Evolutionary conservation across 768 basidiomycete genomes (phyloP).

Genomic region (Mycena floridula): DNA sequence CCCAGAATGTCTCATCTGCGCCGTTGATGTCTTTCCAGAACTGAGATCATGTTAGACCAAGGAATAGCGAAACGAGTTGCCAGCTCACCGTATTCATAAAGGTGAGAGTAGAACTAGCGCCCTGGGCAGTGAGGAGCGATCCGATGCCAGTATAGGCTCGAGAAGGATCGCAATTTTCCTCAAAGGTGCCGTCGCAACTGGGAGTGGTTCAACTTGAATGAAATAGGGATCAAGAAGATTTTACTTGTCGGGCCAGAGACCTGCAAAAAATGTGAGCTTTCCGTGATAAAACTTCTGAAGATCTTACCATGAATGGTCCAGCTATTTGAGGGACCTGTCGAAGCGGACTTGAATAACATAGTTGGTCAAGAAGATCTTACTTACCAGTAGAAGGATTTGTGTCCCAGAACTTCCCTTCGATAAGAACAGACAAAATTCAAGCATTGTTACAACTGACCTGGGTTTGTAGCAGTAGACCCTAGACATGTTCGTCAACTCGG

Average conservation of each 20-base stretch:
- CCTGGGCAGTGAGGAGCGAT: slow-evolving; percentile 52
- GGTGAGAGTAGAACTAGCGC: slow-evolving; percentile 48
- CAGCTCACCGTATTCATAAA: slow-evolving; percentile 44
- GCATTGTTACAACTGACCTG: slow-evolving; percentile 25
- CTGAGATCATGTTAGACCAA: slow-evolving; percentile 17
- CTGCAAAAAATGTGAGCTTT: no score
- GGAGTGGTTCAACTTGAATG: not conserved
- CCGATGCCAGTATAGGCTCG: slow-evolving; percentile 40
- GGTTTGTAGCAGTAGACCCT: slow-evolving; percentile 59
- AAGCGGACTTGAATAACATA: no score
- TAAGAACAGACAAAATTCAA: not conserved
- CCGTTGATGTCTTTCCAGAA: slow-evolving; percentile 62
- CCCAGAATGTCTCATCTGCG: slow-evolving; percentile 60
- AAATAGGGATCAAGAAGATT: slow-evolving; percentile 5
- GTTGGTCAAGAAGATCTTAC: no score
- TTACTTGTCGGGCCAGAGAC: slow-evolving; percentile 64
- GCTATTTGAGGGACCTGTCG: slow-evolving; percentile 55
- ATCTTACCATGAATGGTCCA: slow-evolving; percentile 71
- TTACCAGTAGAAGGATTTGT: slow-evolving; percentile 42
- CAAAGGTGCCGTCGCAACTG: slow-evolving; percentile 50
- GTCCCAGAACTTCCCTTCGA: slow-evolving; percentile 63
- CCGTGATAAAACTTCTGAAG: slow-evolving; percentile 2
- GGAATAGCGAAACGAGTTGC: slow-evolving; percentile 20
- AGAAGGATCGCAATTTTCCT: slow-evolving; percentile 36
- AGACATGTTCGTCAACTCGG: slow-evolving; percentile 2